Conservation (phyloP, 257 asterid genomes). For the Solanum etuberosum region DNA sequence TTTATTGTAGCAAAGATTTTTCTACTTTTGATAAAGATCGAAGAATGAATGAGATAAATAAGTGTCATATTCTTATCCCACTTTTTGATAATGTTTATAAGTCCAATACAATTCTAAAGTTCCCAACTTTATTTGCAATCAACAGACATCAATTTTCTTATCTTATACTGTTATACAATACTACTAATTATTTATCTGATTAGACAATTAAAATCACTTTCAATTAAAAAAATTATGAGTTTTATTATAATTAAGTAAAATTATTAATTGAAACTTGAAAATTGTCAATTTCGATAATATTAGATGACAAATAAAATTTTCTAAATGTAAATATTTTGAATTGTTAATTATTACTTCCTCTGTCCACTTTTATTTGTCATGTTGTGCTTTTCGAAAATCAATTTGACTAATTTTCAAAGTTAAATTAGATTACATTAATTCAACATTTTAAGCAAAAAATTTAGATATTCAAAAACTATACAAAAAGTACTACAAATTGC, state of each 20-base stretch:
- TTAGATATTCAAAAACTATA: no score
- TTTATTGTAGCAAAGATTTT: neutral
- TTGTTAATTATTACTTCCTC: no score
- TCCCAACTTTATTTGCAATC: neutral
- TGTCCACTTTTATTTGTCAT: no score
- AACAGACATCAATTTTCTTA: neutral
- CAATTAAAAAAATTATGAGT: neutral
- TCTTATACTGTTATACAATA: neutral
- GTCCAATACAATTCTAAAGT: neutral
- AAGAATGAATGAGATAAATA: neutral
- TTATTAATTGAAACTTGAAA: neutral
- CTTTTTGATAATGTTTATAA: neutral
- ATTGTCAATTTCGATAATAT: neutral
- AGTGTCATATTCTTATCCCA: neutral
- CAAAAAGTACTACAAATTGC: no score
- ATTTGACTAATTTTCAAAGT: no score
- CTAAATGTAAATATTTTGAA: neutral
- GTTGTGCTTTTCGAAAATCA: no score
- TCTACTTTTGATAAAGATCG: neutral
- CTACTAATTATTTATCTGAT: neutral
- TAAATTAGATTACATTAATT: no score
- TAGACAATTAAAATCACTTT: neutral
- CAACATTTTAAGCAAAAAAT: no score
- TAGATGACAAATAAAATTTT: neutral
- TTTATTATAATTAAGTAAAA: neutral